These are phyloP conservation scores for Pulveroboletus sp. DNA, from an alignment of 1,284 basidiomycete species.

Conservation along the genomic window DNA sequence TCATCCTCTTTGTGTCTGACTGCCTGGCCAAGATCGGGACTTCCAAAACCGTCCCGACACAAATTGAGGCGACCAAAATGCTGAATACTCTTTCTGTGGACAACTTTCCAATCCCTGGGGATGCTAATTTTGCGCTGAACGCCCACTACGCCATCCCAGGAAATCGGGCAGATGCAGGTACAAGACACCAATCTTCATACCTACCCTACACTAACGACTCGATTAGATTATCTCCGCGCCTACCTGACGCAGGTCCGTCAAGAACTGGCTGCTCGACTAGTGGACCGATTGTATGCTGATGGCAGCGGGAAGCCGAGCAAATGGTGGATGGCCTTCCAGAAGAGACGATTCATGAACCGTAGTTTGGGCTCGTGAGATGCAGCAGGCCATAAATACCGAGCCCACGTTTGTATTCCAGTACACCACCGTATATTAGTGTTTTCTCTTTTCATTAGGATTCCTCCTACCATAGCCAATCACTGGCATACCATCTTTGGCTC, in stretches of 20 bases:
- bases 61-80: conserved; percentile 86
- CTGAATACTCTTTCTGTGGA: conserved; percentile 93
- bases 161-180: conserved; percentile 81
- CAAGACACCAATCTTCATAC: conserved; percentile 27
- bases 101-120: conserved; percentile 90
- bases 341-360: conserved; percentile 93
- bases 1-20: conserved; percentile 98
- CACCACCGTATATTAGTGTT: conserved; percentile 38
- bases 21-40: conserved; percentile 87
- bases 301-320: conserved; percentile 90
- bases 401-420: conserved; percentile 11
- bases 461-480: conserved; percentile 79
- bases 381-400: not conserved
- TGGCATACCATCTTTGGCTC: conserved; percentile 67
- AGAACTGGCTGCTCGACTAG: conserved; percentile 83
- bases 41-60: conserved; percentile 60
- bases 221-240: conserved; percentile 77
- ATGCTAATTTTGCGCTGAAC: conserved; percentile 93
- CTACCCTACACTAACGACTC: conserved; percentile 2
- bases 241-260: conserved; percentile 93
- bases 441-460: conserved; percentile 81
- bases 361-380: conserved; percentile 58
- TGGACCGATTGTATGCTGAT: conserved; percentile 87
- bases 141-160: conserved; percentile 84
- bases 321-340: conserved; percentile 99